These are phyloP conservation scores for Grosmannia clavigera DNA, from an alignment of 2,329 filamentous ascomycete genomes.

Conservation along the genomic window DNA sequence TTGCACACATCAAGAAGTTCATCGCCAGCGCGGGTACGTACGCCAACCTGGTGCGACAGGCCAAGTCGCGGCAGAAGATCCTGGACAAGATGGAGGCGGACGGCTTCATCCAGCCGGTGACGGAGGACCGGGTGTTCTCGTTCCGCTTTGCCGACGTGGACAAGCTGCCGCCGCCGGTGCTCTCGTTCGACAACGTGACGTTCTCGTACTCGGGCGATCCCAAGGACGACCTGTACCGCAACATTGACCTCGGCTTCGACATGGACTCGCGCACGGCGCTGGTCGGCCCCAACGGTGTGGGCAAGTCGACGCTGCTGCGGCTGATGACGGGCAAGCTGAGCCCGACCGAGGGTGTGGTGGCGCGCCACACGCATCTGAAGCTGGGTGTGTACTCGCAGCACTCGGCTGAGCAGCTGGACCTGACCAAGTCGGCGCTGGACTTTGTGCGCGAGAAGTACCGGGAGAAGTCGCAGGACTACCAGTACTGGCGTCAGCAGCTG, in stretches of 20 bases:
- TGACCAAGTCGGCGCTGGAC: conserved; percentile 94
- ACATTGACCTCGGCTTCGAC: conserved; percentile 96
- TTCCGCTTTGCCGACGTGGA: conserved; percentile 99
- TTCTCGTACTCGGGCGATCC: conserved; percentile 92
- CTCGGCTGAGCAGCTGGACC: conserved; percentile 93
- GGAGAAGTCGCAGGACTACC: conserved; percentile 86
- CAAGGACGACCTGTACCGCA: conserved; percentile 87
- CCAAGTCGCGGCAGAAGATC: conserved; percentile 99
- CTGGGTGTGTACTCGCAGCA: conserved; percentile 97
- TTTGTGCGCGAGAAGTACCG: conserved; percentile 95
- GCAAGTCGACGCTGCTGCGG: conserved; percentile 90
- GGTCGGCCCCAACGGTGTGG: conserved; percentile 97
- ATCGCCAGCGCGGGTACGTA: conserved; percentile 99
- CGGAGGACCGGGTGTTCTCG: conserved; percentile 76
- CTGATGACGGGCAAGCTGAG: conserved; percentile 95
- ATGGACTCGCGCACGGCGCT: conserved; percentile 98
- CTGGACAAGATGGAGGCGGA: conserved; percentile 99
- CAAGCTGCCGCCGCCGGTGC: conserved; percentile 93
- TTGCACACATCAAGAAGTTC: conserved; percentile 99
- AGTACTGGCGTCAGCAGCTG: conserved; percentile 98
- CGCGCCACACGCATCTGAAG: conserved; percentile 95
- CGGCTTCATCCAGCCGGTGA: conserved; percentile 89
- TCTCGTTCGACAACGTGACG: conserved; percentile 93
- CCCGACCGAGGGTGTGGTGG: conserved; percentile 69
- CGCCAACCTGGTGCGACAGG: conserved; percentile 96